Base-by-base conservation (phyloP, 805 yeast species). In the Pichia nakasei region DNA sequence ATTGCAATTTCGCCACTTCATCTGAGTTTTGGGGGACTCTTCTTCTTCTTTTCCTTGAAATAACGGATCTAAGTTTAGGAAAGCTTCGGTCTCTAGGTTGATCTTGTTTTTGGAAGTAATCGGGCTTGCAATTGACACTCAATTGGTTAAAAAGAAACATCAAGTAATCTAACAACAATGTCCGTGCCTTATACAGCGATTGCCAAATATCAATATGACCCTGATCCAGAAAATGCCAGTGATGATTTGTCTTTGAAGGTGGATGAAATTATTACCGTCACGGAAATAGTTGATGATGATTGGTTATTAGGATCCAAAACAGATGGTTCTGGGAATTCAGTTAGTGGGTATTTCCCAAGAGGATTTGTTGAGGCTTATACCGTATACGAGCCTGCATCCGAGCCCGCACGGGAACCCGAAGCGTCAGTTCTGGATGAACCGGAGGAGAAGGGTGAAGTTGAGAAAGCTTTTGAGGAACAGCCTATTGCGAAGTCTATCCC, bases 291-390 rank as follows among this genome's bases (percentile, higher is more conserved):
- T 52, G 97, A 91, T 60, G 95, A 80, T 7, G 96, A 89, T 50
- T 93, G 97, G 97, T 83, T 76, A 57, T 68, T 74, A 34, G 98
- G 98, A 3, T 65, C 70, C 5, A 83, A 74, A 53, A 56, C 54
- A 3, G 73, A 66, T 47, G 29, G 39, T 5, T 65, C 66, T 27
- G 85, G 85, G 5, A 56, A 49, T 9, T 36, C 52, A 22, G 63
- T 65, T 37, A 63, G 74, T 19, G 98, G 98, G 8, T 80, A 89
- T 67, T 93, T 93, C 55, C 98, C 98, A 4, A 77, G 75, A 58
- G 79, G 78, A 56, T 91, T 86, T 66, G 97, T 91, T 5, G 76
- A 76, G 40, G 44, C 39, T 12, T 47, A 51, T 34, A 29, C 21
- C 5, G 41, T 27, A 19, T 21, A 44, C 9, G 48, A 12, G 15